Conservation (phyloP, 2,329 filamentous ascomycete species). For the Claviceps capensis region DNA sequence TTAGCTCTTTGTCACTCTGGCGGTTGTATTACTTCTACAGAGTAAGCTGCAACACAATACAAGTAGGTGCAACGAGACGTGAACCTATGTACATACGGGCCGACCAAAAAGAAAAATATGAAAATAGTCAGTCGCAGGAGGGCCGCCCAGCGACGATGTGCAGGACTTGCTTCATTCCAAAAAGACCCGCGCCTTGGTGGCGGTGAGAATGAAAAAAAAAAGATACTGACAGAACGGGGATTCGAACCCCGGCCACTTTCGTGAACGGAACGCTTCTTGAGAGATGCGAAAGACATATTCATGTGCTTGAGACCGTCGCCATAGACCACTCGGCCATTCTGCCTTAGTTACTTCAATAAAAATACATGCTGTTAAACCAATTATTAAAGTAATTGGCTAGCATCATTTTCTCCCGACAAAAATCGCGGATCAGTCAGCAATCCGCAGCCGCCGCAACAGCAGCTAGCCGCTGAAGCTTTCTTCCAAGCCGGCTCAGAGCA, state of each 20-base stretch:
- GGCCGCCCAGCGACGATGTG: too few species aligned
- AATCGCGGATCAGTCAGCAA: constrained; percentile 5
- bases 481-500: neutral
- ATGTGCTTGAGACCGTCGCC: constrained; percentile 12
- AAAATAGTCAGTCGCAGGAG: too few species aligned
- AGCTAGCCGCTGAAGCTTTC: neutral
- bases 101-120: too few species aligned
- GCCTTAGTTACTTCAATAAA: constrained; percentile 2
- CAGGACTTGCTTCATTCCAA: neutral
- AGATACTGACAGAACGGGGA: constrained; percentile 12
- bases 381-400: too few species aligned
- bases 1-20: too few species aligned
- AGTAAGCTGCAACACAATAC: too few species aligned
- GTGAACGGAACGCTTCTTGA: constrained; percentile 12
- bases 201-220: neutral
- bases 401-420: neutral
- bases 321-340: constrained; percentile 14
- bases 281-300: constrained; percentile 8
- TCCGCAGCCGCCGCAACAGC: neutral
- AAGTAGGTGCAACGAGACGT: too few species aligned
- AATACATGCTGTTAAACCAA: too few species aligned
- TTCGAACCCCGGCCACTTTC: constrained; percentile 15
- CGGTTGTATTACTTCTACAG: too few species aligned
- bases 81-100: too few species aligned
- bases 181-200: too few species aligned